Base-by-base conservation (phyloP, 2,329 filamentous ascomycete genomes). In the Cladosporium sphaerospermum region DNA sequence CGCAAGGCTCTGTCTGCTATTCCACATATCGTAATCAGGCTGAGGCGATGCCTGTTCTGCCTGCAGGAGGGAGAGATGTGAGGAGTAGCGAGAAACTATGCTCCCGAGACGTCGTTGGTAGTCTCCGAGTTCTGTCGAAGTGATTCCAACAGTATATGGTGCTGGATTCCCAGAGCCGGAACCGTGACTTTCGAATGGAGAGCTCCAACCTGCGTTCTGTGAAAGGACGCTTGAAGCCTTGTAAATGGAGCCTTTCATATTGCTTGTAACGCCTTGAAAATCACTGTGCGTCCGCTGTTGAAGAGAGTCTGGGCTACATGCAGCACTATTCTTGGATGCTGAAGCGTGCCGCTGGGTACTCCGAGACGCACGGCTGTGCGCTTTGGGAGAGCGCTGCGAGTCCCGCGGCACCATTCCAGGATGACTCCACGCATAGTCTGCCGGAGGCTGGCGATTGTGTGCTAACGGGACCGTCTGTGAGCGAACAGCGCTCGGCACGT, bases 121-220 rank as follows among this genome's bases (percentile, higher is more conserved):
- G 7, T 33, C n/a, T 9, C 28, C 31, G 3, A 53, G 51, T 10
- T 53, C 43, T 7, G n/a, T 42, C 8, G 51, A 37, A 4, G 43
- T 53, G 32, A 53, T 9, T 8, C 51, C 51, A 11, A 53, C 51
- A 13, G 23, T 46, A 11, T 53, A 53, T n/a, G 43, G 14, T 31
- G 28, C 19, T 7, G 9, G 37, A 3, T 2, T 23, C 1, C n/a
- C 40, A 9, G 43, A 36, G 13, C 11, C 31, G 13, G 16, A 31
- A 34, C 10, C 18, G 19, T 31, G 36, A 16, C 41, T 2, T 36
- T 44, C 14, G 9, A 31, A 9, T 32, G 16, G 42, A 14, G 18
- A 14, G 5, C 31, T 41, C 42, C 33, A 40, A 19, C 16, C 42
- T 9, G 42, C 37, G 11, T 41, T n/a, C 11, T 32, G 37, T 14